Evolutionary conservation across 805 yeast genomes (phyloP).

Genomic region (Myxozyma mucilagina): DNA sequence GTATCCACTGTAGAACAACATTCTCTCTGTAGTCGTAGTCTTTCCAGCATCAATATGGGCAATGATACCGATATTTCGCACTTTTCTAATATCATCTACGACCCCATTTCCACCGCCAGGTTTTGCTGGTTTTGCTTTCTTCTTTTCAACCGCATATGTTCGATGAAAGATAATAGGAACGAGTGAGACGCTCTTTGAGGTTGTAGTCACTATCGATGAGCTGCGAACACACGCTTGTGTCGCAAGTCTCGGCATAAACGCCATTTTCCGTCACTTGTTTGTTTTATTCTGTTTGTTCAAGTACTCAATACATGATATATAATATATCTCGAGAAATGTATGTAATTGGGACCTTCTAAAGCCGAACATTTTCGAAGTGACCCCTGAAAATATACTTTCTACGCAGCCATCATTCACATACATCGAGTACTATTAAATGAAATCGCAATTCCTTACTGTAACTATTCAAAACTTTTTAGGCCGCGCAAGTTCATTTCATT

Average conservation of each 20-base stretch:
- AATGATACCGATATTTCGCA: constrained; percentile 87
- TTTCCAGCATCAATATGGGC: constrained; percentile 99
- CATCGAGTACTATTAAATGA: no score
- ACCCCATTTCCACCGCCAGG: background rate
- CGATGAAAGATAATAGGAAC: background rate
- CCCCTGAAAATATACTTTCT: background rate
- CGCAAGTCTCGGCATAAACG: background rate
- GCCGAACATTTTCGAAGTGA: background rate
- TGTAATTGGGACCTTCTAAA: background rate
- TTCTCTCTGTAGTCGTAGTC: constrained; percentile 94
- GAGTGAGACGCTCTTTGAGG: background rate
- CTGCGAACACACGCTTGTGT: background rate
- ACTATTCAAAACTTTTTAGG: no score
- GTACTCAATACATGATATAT: background rate
- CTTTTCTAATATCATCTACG: constrained; percentile 6
- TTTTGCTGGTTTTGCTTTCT: background rate
- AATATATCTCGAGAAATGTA: background rate
- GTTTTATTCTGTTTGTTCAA: background rate
- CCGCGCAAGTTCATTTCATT: background rate
- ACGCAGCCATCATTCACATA: no score
- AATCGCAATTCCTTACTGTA: no score
- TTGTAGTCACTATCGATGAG: background rate
- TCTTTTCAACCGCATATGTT: background rate
- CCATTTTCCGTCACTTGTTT: background rate
- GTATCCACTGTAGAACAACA: constrained; percentile 86